Base-by-base conservation (phyloP, 2,329 filamentous ascomycete species). In the Alternaria angustiovoidea region DNA sequence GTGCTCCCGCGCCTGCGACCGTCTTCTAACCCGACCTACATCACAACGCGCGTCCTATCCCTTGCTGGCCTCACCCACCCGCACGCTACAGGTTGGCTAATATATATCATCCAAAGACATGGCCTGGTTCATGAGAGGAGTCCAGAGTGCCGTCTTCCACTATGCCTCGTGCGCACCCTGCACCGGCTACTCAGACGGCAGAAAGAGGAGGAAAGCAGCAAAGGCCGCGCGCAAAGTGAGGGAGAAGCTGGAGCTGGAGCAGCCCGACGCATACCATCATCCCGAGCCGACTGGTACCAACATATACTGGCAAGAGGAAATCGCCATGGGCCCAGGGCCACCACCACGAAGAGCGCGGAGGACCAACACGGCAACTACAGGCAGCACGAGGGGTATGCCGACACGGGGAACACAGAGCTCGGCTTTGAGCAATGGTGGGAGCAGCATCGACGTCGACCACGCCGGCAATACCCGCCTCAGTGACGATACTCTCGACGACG, bases 241-340 rank as follows among this genome's bases (percentile, higher is more conserved):
- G 75, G 84, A 85, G 46, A 86, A 83, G 60, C 79, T 89, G 59
- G 86, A 91, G 68, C 85, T 85, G 55, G 87, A 93, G 65, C 87
- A 93, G 75, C 91, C 92, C 0, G 87, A 87, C 41, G 79, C 88
- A 11, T 95, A 96, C 77, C 85, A 88, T 51, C 93, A 97, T 71
- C 93, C 91, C 2, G 87, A 88, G 44, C 91, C 93, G 1, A 95
- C 93, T 70, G 90, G 89, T 72, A 96, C 93, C 28, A 97, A 97
- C 72, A 89, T 90, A 12, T 92, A 92, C 79, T 97, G 94, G 94
- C 83, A 86, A 32, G 91, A 95, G 74, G 94, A 97, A 78, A 96
- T 97, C 66, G 84, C 84, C 63, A 85, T 94, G 80, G 94, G 94
- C 0, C 94, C 94, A 2, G 88, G 87, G 3, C 85, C 91, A 36